phyloP scores from a whole-genome alignment of 2,329 filamentous ascomycete genomes.

The Verticillium zaregamsianum region DNA sequence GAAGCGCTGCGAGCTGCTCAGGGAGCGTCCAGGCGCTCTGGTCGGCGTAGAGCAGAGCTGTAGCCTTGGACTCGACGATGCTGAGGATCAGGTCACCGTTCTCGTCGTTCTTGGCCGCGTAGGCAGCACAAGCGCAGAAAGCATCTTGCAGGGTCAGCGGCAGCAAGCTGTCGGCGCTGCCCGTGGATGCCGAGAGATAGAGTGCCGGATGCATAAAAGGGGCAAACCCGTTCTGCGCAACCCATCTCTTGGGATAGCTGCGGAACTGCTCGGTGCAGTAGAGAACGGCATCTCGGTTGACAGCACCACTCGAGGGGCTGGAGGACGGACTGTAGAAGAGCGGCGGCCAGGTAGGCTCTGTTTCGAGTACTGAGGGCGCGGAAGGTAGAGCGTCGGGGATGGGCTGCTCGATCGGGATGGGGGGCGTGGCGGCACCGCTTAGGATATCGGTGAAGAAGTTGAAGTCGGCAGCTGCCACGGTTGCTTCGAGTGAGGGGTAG shows the following conservation, averaged over 20 bases:
- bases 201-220: conserved; percentile 23
- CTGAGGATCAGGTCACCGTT: conserved; percentile 19
- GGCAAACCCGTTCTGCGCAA: conserved; percentile 16
- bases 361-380: conserved; percentile 1
- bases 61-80: conserved; percentile 17
- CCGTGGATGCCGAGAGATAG: conserved; percentile 12
- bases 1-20: conserved; percentile 16
- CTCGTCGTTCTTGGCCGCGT: conserved; percentile 17
- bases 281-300: conserved; percentile 9
- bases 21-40: conserved; percentile 10
- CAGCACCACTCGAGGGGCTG: conserved; percentile 2
- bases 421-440: conserved; percentile 6
- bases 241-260: conserved; percentile 20
- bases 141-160: conserved; percentile 21
- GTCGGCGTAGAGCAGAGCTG: conserved; percentile 14
- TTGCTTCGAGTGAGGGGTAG: conserved; percentile 16
- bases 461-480: conserved; percentile 16
- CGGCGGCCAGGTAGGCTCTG: conserved; percentile 7
- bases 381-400: conserved; percentile 9
- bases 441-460: conserved; percentile 21
- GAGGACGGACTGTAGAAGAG: conserved; percentile 10
- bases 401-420: neutral
- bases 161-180: conserved; percentile 12
- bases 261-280: conserved; percentile 14
- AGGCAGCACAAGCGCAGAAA: conserved; percentile 20